A percentile compares a stretch with the other conserved stretches of the same genome.
These are phyloP conservation scores for Wickerhamiella sergipiensis DNA, from an alignment of 805 yeast species.

Conservation along the genomic window DNA sequence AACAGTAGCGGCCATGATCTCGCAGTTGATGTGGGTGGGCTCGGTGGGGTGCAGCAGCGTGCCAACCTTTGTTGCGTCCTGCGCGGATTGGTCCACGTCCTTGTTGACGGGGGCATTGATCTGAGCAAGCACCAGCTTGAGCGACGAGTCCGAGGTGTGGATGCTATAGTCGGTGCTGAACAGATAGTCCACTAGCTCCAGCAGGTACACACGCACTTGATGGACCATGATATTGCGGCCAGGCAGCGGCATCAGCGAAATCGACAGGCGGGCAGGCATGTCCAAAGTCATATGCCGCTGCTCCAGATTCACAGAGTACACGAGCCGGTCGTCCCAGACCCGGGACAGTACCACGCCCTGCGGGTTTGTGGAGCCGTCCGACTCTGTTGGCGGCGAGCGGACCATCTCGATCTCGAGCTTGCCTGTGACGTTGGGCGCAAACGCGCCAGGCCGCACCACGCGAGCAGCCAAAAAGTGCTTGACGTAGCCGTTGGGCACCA, in stretches of 20 bases:
- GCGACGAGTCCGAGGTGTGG: constrained; percentile 15
- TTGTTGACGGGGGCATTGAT: constrained; percentile 6
- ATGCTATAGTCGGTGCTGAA: constrained; percentile 18
- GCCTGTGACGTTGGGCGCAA: constrained; percentile 54
- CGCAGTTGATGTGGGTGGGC: constrained; percentile 11
- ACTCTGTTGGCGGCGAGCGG: constrained; percentile 55
- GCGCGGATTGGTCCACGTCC: neutral
- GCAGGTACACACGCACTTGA: constrained; percentile 26
- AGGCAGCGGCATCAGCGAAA: constrained; percentile 51
- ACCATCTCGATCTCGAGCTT: constrained; percentile 46
- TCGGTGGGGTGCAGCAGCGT: constrained; percentile 13
- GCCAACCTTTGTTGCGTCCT: constrained; percentile 4
- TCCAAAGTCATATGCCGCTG: constrained; percentile 63
- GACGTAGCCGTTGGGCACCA: constrained; percentile 63
- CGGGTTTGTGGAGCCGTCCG: constrained; percentile 56
- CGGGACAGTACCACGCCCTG: constrained; percentile 65
- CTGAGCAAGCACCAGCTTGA: constrained; percentile 15
- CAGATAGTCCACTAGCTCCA: constrained; percentile 17
- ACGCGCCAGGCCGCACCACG: constrained; percentile 58
- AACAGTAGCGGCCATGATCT: constrained; percentile 9
- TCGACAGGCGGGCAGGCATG: constrained; percentile 60
- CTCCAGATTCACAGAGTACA: constrained; percentile 66
- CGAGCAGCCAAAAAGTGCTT: constrained; percentile 45
- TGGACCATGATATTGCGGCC: constrained; percentile 59
- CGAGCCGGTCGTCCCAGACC: constrained; percentile 75